phyloP scores from a whole-genome alignment of 768 basidiomycete species.

The Boletus subparvulus region DNA sequence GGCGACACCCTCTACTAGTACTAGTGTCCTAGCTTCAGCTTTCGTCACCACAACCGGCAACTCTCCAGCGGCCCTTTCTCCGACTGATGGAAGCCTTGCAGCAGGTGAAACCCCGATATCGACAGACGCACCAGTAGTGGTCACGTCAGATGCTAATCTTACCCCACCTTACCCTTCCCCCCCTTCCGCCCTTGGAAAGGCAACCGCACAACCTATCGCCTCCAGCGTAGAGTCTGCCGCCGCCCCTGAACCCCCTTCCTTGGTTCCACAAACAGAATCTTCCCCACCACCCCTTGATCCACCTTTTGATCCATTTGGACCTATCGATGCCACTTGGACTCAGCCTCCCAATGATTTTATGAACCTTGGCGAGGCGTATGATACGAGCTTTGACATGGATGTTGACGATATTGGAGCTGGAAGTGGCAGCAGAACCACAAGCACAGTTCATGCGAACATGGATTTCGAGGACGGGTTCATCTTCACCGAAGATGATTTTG shows the following conservation, averaged over 20 bases:
- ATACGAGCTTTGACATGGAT: constrained; percentile 51
- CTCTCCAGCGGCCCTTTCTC: constrained; percentile 18
- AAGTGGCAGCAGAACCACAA: constrained; percentile 24
- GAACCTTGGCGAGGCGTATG: constrained; percentile 36
- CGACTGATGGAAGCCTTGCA: constrained; percentile 7
- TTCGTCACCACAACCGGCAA: constrained; percentile 6
- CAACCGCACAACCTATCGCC: constrained; percentile 4
- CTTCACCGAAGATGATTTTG: constrained; percentile 83
- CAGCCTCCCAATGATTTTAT: constrained; percentile 39
- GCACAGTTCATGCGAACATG: constrained; percentile 33
- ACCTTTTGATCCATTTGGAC: constrained; percentile 45
- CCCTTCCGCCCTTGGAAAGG: constrained; percentile 43
- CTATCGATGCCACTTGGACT: constrained; percentile 41
- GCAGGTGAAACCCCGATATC: constrained; percentile 22
- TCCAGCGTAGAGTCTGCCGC: constrained; percentile 24
- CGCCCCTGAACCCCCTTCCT: constrained; percentile 12
- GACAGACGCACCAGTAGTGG: constrained; percentile 6
- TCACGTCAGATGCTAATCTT: constrained; percentile 21
- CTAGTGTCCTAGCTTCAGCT: constrained; percentile 9
- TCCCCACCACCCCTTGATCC: constrained; percentile 22
- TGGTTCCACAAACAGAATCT: constrained; percentile 16
- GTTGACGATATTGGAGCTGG: constrained; percentile 37
- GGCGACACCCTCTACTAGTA: constrained; percentile 23
- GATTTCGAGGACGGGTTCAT: constrained; percentile 60
- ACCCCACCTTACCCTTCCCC: constrained; percentile 55